Conservation (phyloP, 2,329 filamentous ascomycete genomes). For the Setomelanomma holmii region DNA sequence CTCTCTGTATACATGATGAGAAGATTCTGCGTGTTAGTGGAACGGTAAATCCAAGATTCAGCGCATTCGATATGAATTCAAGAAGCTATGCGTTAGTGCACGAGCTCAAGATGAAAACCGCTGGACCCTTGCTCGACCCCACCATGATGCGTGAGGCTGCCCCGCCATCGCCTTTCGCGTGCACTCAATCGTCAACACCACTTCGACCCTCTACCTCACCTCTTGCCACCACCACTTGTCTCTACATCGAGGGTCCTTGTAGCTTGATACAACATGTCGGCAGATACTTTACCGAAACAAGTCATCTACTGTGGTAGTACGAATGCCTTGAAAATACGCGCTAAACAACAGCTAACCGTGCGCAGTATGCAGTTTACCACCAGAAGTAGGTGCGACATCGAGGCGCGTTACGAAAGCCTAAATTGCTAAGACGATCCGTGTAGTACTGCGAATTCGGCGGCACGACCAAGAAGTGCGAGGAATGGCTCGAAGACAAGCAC, state of each 20-base stretch:
- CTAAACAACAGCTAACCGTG: slow-evolving; percentile 24
- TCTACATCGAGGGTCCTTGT: slow-evolving; percentile 1
- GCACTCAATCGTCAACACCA: slow-evolving; percentile 12
- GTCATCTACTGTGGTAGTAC: slow-evolving; percentile 68
- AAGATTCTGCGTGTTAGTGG: no score
- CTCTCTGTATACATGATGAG: no score
- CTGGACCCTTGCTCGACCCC: slow-evolving; percentile 6
- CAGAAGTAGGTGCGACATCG: slow-evolving; percentile 65
- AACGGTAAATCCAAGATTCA: no score
- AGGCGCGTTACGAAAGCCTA: slow-evolving; percentile 5
- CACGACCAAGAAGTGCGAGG: slow-evolving; percentile 94
- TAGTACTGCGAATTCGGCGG: slow-evolving; percentile 99
- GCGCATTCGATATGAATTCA: not conserved
- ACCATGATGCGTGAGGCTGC: slow-evolving; percentile 6
- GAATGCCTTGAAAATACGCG: not conserved
- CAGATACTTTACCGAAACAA: slow-evolving; percentile 57
- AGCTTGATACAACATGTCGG: slow-evolving; percentile 24
- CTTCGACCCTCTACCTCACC: slow-evolving; percentile 4
- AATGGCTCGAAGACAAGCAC: slow-evolving; percentile 85
- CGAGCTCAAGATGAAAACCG: not conserved
- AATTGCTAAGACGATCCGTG: slow-evolving; percentile 13
- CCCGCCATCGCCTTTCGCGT: slow-evolving; percentile 18
- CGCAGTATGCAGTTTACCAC: slow-evolving; percentile 69
- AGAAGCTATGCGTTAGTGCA: not conserved
- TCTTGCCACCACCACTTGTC: not conserved